Evolutionary conservation across 345 rosid species (phyloP).

Genomic region (Turritis glabra): DNA sequence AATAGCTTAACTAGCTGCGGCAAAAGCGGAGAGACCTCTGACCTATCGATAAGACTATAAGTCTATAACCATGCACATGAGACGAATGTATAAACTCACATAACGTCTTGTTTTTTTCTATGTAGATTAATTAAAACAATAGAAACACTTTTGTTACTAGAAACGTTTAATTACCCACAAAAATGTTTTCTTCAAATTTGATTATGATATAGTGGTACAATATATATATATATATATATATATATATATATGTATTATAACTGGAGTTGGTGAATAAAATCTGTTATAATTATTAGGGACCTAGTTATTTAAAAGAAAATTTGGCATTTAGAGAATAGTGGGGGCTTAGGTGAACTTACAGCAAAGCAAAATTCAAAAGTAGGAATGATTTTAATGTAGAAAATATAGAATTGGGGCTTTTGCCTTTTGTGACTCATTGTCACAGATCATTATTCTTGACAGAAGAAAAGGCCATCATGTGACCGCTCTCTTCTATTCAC

Average conservation of each 20-base stretch:
- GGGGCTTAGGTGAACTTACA: conserved; percentile 33
- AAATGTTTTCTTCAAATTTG: not conserved
- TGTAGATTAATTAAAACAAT: not conserved
- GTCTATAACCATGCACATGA: conserved; percentile 6
- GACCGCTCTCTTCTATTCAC: conserved; percentile 29
- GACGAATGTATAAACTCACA: not conserved
- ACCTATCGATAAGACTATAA: not conserved
- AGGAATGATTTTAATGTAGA: conserved; percentile 35
- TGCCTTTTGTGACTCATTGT: conserved; percentile 35
- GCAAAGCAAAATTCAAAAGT: conserved; percentile 38
- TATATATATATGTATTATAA: conserved; percentile 12
- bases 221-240: too few species aligned
- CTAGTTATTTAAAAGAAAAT: conserved; percentile 5
- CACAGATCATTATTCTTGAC: conserved; percentile 40
- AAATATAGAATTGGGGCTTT: conserved; percentile 22
- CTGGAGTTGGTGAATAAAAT: conserved; percentile 30
- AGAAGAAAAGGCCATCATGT: conserved; percentile 32
- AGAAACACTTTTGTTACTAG: not conserved
- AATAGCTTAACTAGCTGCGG: conserved; percentile 27
- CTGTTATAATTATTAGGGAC: conserved; percentile 12
- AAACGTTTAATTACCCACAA: not conserved
- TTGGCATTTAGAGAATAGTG: conserved; percentile 34
- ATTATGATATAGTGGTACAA: not conserved
- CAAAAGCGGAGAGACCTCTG: conserved; percentile 26
- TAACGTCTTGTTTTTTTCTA: not conserved